Percentiles rank a stretch among this genome's conserved stretches.
These are phyloP conservation scores for Amaranthus tricolor DNA, from an alignment of 179 eudicot species.

Conservation along the genomic window DNA sequence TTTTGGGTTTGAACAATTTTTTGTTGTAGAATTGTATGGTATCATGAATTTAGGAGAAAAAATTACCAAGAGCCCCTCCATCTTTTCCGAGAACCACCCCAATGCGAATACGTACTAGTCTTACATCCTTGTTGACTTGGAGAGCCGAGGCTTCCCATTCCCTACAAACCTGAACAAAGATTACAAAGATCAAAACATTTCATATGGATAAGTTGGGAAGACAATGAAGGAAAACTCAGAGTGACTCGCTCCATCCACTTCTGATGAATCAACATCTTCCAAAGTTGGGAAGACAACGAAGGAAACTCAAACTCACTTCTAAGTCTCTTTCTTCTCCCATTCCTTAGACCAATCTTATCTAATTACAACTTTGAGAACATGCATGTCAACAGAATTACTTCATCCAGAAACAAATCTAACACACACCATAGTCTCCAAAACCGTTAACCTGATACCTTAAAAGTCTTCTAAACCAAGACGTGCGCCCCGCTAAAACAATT, in stretches of 20 bases:
- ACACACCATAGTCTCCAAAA: not conserved
- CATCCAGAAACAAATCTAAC: not conserved
- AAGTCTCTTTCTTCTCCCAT: too few relatives aligned
- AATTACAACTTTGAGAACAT: not conserved
- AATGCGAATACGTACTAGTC: constrained; percentile 75
- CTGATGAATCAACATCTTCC: too few relatives aligned
- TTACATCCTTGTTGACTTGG: constrained; percentile 68
- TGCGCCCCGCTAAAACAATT: not conserved
- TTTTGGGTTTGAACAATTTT: too few relatives aligned
- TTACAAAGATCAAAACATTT: not conserved
- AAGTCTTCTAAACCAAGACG: not conserved
- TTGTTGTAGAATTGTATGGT: not conserved
- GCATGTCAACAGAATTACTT: not conserved
- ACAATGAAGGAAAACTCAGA: too few relatives aligned
- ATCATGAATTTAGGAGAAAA: not conserved
- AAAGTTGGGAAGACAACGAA: too few relatives aligned
- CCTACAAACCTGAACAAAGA: constrained; percentile 70
- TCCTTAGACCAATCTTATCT: too few relatives aligned
- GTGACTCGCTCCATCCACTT: too few relatives aligned
- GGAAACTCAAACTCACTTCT: too few relatives aligned
- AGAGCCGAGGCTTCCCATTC: constrained; percentile 93
- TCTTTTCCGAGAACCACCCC: constrained; percentile 98
- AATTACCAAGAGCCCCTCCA: constrained; percentile 93
- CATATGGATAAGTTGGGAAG: too few relatives aligned
- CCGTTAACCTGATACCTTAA: not conserved